Evolutionary conservation across 164 flowering plant species (phyloP).

Genomic region (Magnolia kwangsiensis): DNA sequence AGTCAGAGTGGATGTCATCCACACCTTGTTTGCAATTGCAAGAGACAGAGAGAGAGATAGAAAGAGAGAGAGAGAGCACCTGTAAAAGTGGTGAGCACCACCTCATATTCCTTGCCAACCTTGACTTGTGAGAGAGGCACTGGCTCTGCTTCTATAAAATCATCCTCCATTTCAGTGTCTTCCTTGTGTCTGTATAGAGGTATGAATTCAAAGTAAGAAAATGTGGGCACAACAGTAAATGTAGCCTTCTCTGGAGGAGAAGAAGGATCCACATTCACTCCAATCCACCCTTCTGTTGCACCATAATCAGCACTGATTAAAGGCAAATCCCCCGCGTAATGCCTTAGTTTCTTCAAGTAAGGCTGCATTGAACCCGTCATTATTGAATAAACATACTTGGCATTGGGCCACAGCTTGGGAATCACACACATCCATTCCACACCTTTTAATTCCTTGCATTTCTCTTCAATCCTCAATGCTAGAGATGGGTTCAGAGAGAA

Average conservation of each 20-base stretch:
- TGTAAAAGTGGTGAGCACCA: slow-evolving; percentile 85
- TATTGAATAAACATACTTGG: slow-evolving; percentile 74
- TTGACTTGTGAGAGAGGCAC: slow-evolving; percentile 66
- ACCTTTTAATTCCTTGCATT: slow-evolving; percentile 39
- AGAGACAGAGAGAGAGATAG: slow-evolving; percentile 4
- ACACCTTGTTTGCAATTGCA: too few relatives aligned
- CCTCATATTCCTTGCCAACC: slow-evolving; percentile 75
- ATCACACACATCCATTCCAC: slow-evolving; percentile 53
- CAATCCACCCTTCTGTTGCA: slow-evolving; percentile 91
- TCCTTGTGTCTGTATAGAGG: slow-evolving; percentile 53
- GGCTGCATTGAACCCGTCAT: slow-evolving; percentile 91
- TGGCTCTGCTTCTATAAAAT: slow-evolving; percentile 64
- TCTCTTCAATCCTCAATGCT: slow-evolving; percentile 38
- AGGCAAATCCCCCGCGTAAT: slow-evolving; percentile 64
- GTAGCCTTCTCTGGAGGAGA: slow-evolving; percentile 64
- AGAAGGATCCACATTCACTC: slow-evolving; percentile 70
- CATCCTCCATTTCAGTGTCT: slow-evolving; percentile 30
- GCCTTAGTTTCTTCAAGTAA: slow-evolving; percentile 66
- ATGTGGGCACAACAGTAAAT: slow-evolving; percentile 76
- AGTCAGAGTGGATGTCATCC: too few relatives aligned
- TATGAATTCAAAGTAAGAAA: slow-evolving; percentile 86
- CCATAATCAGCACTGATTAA: slow-evolving; percentile 91
- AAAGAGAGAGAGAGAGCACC: slow-evolving; percentile 35
- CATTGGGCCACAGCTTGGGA: slow-evolving; percentile 73
- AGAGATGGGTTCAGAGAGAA: slow-evolving; percentile 45